Evolutionary conservation across 352 stramenopile genomes (phyloP), one percentile per base, ranked within the genome.

Genomic region (Phytopythium chamaehyphon): DNA sequence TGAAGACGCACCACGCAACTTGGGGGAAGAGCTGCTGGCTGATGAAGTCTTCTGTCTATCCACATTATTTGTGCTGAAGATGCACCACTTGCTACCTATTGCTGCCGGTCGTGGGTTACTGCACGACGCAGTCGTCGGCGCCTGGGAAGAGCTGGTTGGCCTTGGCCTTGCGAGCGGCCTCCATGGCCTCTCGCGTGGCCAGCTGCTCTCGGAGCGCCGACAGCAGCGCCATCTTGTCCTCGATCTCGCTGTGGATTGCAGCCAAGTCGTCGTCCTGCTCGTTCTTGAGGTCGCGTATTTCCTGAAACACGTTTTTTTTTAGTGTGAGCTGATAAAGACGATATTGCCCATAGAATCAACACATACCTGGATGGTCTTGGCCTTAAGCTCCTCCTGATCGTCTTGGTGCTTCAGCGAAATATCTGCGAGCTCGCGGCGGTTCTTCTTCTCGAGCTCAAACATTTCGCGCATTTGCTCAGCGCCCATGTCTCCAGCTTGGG

Each of bases 391-490:
- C 39, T 86, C 75, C 47, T 86, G 66, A 18, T 86, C 61, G 24
- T 86, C 69, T 55, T 86, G 62, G 36, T 76, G 62, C 49, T 80
- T 45, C 11, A 76, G 57, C 19, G 43, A 62, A 18, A 84, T 50
- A 26, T 73, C 53, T 3, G 54, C 66, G 8, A 78, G 52, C 36
- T 88, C 59, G 35, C 76, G 52, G 14, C 84, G 63, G 11, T 65
- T 77, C 22, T 75, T 61, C 37, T 86, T 81, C 51, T 88, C 80
- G 11, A 87, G 56, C 19, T 65, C 62, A 39, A 84, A 89, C 1
- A 83, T 55, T 37, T 87, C 77, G 43, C 69, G 69, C 71, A 88
- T 80, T 6, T 91, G 75, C 4, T 75, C 65, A 15, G 77, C 74
- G 35, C 88, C 75, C 50, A 81, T 69, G 22, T 88, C 75, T 33